Conservation (phyloP, 2,329 filamentous ascomycete genomes). For the Graphium sp. region DNA sequence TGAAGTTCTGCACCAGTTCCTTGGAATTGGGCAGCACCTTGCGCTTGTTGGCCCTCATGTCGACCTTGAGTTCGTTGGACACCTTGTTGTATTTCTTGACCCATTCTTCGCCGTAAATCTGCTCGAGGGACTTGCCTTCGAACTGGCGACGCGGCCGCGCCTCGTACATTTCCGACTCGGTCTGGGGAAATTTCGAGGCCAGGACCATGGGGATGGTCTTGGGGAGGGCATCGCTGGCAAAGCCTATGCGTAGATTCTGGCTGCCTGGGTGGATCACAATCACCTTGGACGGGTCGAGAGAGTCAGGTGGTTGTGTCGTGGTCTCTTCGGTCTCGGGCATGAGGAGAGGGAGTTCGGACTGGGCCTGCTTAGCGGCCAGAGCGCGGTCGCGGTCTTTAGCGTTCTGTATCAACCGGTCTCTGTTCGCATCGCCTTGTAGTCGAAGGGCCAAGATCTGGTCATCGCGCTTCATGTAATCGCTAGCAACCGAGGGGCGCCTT, state of each 20-base stretch:
- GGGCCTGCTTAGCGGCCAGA: conserved; percentile 60
- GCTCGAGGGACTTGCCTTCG: conserved; percentile 47
- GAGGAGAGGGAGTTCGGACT: conserved; percentile 45
- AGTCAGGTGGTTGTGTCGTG: conserved; percentile 36
- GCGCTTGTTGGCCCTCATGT: conserved; percentile 87
- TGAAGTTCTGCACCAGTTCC: conserved; percentile 89
- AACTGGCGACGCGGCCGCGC: conserved; percentile 58
- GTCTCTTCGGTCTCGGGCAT: conserved; percentile 41
- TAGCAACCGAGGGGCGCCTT: conserved; percentile 18
- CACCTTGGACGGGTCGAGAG: conserved; percentile 67
- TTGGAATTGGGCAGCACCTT: conserved; percentile 95
- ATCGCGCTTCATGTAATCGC: conserved; percentile 95
- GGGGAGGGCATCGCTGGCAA: conserved; percentile 88
- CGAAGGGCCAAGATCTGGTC: conserved; percentile 86
- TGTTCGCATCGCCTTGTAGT: conserved; percentile 71
- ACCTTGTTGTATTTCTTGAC: conserved; percentile 61
- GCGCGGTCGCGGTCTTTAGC: conserved; percentile 80
- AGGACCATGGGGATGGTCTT: conserved; percentile 91
- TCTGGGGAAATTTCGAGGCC: conserved; percentile 59
- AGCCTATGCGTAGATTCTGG: conserved; percentile 84
- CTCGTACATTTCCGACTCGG: conserved; percentile 70
- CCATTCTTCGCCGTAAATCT: conserved; percentile 77
- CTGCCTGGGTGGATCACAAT: conserved; percentile 93
- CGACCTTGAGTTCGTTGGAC: conserved; percentile 71
- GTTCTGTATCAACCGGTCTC: conserved; percentile 68